phyloP scores from a whole-genome alignment of 1,284 basidiomycete species.

The Austropuccinia psidii region DNA sequence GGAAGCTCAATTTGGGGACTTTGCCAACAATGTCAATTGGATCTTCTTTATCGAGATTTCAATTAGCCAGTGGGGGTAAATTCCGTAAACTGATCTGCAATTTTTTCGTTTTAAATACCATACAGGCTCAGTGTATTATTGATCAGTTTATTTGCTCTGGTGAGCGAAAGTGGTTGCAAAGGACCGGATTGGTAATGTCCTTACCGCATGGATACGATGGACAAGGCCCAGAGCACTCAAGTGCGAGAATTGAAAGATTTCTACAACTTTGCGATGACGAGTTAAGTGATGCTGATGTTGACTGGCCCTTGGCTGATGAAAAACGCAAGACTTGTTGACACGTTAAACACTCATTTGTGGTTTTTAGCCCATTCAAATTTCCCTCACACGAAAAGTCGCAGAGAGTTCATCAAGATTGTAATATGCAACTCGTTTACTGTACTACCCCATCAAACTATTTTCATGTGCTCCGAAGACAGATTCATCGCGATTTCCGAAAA shows the following conservation, averaged over 20 bases:
- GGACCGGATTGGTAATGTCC: slow-evolving; percentile 82
- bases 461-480: slow-evolving; percentile 90
- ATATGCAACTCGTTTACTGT: slow-evolving; percentile 97
- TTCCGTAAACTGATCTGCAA: not conserved
- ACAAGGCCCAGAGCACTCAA: slow-evolving; percentile 97
- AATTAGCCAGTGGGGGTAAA: slow-evolving; percentile 56
- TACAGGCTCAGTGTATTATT: slow-evolving; percentile 81
- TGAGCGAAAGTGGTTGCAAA: slow-evolving; percentile 96
- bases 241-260: slow-evolving; percentile 91
- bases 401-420: slow-evolving; percentile 96
- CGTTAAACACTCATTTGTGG: slow-evolving; percentile 41
- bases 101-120: not conserved
- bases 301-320: not conserved
- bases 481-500: slow-evolving; percentile 92
- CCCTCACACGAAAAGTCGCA: slow-evolving; percentile 82
- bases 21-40: slow-evolving; percentile 64
- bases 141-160: slow-evolving; percentile 98
- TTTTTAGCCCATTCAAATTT: slow-evolving; percentile 59
- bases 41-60: not conserved
- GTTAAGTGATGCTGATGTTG: slow-evolving; percentile 51
- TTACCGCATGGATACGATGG: slow-evolving; percentile 93
- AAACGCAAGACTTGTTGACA: slow-evolving; percentile 60
- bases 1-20: slow-evolving; percentile 98
- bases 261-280: slow-evolving; percentile 97
- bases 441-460: slow-evolving; percentile 50